Evolutionary conservation across 2,329 filamentous ascomycete genomes (phyloP).

Genomic region (Fusarium sacchari): DNA sequence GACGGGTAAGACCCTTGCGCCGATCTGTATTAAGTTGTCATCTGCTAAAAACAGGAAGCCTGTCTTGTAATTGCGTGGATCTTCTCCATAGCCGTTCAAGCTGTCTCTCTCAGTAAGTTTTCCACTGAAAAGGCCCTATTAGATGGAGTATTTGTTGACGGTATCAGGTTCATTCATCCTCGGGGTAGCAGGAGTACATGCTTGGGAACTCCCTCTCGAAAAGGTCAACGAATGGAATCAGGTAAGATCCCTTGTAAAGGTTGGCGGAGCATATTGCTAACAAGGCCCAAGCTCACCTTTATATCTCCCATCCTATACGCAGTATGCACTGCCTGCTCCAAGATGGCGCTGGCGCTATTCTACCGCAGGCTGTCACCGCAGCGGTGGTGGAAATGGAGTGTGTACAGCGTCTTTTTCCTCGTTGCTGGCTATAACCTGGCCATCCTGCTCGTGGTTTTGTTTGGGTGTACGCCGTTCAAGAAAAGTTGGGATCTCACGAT

Average conservation of each 20-base stretch:
- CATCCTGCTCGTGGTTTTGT: slow-evolving; percentile 49
- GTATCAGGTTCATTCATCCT: slow-evolving; percentile 19
- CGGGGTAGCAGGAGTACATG: slow-evolving; percentile 42
- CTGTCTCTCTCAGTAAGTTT: slow-evolving; percentile 27
- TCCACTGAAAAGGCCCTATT: accelerated
- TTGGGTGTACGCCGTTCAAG: slow-evolving; percentile 51
- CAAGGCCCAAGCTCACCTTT: slow-evolving; percentile 31
- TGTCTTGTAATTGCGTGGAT: slow-evolving; percentile 36
- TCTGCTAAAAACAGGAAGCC: slow-evolving; percentile 13
- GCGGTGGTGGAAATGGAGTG: slow-evolving; percentile 46
- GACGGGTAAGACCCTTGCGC: slow-evolving; percentile 19
- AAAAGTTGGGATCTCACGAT: slow-evolving; percentile 46
- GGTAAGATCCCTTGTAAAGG: neutral
- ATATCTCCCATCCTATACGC: slow-evolving; percentile 37
- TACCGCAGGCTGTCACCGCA: slow-evolving; percentile 52
- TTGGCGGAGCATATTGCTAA: neutral
- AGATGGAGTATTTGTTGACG: neutral
- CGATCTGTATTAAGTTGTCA: neutral
- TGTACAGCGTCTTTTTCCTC: slow-evolving; percentile 46
- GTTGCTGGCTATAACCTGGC: slow-evolving; percentile 47
- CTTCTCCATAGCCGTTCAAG: slow-evolving; percentile 35
- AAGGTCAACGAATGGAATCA: slow-evolving; percentile 29
- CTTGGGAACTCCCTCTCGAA: slow-evolving; percentile 45
- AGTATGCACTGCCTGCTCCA: slow-evolving; percentile 47
- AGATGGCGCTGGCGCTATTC: slow-evolving; percentile 52